Percentiles rank a stretch among this genome's conserved stretches.
These are phyloP conservation scores for Lichina pygmaea DNA, from an alignment of 495 filamentous ascomycete species.

Conservation along the genomic window DNA sequence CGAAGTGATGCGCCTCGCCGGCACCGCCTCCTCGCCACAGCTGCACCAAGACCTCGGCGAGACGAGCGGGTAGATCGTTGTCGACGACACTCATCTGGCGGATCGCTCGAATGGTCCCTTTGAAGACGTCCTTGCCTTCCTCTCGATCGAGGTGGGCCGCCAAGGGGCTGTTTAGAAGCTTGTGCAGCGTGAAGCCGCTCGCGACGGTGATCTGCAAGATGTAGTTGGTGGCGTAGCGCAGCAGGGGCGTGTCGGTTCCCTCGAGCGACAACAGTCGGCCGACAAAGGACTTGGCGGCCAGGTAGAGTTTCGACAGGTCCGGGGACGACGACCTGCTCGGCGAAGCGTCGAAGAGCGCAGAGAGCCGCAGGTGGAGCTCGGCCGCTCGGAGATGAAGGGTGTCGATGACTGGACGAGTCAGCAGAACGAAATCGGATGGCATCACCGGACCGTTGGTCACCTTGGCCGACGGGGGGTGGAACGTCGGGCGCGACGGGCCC, in stretches of 20 bases:
- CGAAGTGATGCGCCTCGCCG: slow-evolving; percentile 6
- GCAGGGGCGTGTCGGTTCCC: slow-evolving; percentile 18
- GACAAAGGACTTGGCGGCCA: slow-evolving; percentile 46
- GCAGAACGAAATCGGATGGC: too few relatives aligned
- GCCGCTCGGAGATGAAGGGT: slow-evolving; percentile 53
- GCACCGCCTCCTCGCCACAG: slow-evolving; percentile 60
- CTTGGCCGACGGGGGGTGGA: background rate
- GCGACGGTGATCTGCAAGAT: slow-evolving; percentile 83
- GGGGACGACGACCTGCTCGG: slow-evolving; percentile 44
- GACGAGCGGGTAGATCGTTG: slow-evolving; percentile 64
- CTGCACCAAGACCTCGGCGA: slow-evolving; percentile 76
- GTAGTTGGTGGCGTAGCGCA: slow-evolving; percentile 60
- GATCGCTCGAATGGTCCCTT: slow-evolving; percentile 48
- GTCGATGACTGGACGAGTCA: slow-evolving; percentile 24
- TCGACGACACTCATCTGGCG: slow-evolving; percentile 48
- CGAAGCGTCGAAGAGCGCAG: slow-evolving; percentile 69
- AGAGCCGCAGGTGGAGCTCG: slow-evolving; percentile 57
- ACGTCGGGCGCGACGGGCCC: background rate
- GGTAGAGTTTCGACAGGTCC: slow-evolving; percentile 53
- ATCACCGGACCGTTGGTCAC: too few relatives aligned
- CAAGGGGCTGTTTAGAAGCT: slow-evolving; percentile 70
- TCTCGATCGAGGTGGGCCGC: slow-evolving; percentile 42
- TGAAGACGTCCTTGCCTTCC: slow-evolving; percentile 47
- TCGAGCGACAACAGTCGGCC: slow-evolving; percentile 40
- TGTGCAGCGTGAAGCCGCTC: slow-evolving; percentile 59